phyloP scores from a whole-genome alignment of 345 rosid species.

The Anastatica hierochuntica region DNA sequence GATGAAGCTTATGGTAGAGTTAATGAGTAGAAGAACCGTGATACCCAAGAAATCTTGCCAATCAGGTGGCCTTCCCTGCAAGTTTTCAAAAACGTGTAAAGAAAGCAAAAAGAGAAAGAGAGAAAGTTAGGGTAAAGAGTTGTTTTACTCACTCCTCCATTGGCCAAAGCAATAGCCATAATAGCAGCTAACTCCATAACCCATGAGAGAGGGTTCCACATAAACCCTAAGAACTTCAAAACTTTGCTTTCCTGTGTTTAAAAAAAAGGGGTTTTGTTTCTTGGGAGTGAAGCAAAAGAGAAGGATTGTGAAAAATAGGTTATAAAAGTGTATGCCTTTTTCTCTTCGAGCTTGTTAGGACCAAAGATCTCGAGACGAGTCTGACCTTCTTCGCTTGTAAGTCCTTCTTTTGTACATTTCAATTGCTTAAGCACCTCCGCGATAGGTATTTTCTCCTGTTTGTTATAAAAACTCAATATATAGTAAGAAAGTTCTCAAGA shows the following conservation, averaged over 20 bases:
- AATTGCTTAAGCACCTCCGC: constrained; percentile 90
- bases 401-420: constrained; percentile 70
- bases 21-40: constrained; percentile 56
- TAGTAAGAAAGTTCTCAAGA: no score
- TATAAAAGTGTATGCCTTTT: constrained; percentile 34
- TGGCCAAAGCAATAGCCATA: constrained; percentile 85
- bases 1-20: constrained; percentile 84
- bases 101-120: background rate
- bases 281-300: constrained; percentile 8
- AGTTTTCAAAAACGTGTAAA: constrained; percentile 25
- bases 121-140: background rate
- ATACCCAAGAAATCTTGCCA: constrained; percentile 98
- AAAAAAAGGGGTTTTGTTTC: background rate
- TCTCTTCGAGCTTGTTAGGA: constrained; percentile 94
- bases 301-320: background rate
- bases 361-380: constrained; percentile 73
- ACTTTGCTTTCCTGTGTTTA: constrained; percentile 75
- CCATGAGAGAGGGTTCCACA: constrained; percentile 94
- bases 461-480: no score
- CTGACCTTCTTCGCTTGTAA: constrained; percentile 51
- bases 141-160: constrained; percentile 57
- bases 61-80: constrained; percentile 63
- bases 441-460: constrained; percentile 69
- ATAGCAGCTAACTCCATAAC: constrained; percentile 89
- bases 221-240: constrained; percentile 79